A percentile compares a stretch with the other conserved stretches of the same genome.
These are phyloP conservation scores for Leccinum barrowsii DNA, from an alignment of 768 basidiomycete genomes.

Conservation along the genomic window DNA sequence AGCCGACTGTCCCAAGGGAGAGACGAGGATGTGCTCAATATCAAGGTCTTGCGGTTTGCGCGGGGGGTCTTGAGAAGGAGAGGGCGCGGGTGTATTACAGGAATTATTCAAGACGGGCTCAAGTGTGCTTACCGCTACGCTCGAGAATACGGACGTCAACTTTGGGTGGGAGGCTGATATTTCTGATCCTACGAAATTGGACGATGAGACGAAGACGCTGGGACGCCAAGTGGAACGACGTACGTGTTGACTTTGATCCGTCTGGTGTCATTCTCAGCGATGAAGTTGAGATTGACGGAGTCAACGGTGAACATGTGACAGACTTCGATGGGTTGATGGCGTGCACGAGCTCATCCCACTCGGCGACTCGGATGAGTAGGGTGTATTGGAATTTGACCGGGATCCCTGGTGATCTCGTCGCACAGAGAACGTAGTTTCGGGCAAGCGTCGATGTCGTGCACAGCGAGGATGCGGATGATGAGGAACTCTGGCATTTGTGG, in stretches of 20 bases:
- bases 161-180: slow-evolving; percentile 20
- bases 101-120: too few species aligned
- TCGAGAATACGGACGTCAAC: too few species aligned
- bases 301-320: slow-evolving; percentile 46
- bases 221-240: slow-evolving; percentile 38
- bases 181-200: slow-evolving; percentile 57
- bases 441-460: slow-evolving; percentile 18
- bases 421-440: slow-evolving; percentile 40
- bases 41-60: too few species aligned
- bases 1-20: too few species aligned
- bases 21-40: too few species aligned
- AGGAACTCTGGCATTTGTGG: slow-evolving; percentile 20
- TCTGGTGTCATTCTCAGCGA: slow-evolving; percentile 64
- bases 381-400: slow-evolving; percentile 56
- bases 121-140: too few species aligned
- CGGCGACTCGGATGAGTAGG: slow-evolving; percentile 61
- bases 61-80: too few species aligned
- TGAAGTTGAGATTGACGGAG: slow-evolving; percentile 72
- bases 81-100: too few species aligned
- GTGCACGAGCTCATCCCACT: slow-evolving; percentile 72
- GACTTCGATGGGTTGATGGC: slow-evolving; percentile 48
- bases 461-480: slow-evolving; percentile 27
- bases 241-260: slow-evolving; percentile 95
- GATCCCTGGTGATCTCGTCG: slow-evolving; percentile 41
- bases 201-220: neutral